phyloP scores from a whole-genome alignment of 441 rosid species.

The Erodium chrysanthum region DNA sequence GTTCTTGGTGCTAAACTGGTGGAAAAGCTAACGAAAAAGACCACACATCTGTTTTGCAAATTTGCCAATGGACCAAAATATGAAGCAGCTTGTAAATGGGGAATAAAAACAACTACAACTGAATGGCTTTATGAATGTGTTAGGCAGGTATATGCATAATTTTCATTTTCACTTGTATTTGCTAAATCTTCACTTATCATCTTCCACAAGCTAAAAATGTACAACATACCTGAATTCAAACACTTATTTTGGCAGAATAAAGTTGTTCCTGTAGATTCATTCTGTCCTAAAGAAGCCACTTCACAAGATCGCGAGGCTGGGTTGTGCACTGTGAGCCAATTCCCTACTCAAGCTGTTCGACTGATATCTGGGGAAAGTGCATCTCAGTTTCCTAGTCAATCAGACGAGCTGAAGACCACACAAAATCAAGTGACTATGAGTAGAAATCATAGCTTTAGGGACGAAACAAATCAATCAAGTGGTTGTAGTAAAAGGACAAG shows the following conservation, averaged over 20 bases:
- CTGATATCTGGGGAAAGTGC: constrained; percentile 37
- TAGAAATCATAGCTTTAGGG: constrained; percentile 22
- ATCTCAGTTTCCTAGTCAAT: constrained; percentile 43
- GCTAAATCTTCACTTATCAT: constrained; percentile 9
- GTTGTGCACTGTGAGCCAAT: constrained; percentile 54
- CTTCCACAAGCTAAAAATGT: constrained; percentile 10
- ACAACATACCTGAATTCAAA: neutral
- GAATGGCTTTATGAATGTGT: constrained; percentile 92
- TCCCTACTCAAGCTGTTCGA: constrained; percentile 52
- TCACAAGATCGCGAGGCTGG: constrained; percentile 64
- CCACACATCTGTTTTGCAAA: constrained; percentile 82
- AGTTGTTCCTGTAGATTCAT: constrained; percentile 49
- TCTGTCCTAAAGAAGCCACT: constrained; percentile 65
- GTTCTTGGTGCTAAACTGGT: constrained; percentile 75
- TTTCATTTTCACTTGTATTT: constrained; percentile 10
- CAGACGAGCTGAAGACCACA: constrained; percentile 32
- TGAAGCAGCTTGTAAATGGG: constrained; percentile 73
- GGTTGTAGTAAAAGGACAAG: constrained; percentile 9
- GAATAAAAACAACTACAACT: constrained; percentile 49
- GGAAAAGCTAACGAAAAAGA: constrained; percentile 58
- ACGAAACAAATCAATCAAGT: constrained; percentile 8
- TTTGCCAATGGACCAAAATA: constrained; percentile 67
- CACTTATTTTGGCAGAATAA: constrained; percentile 44
- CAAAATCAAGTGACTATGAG: constrained; percentile 22
- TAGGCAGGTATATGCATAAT: constrained; percentile 51